Base-by-base conservation (phyloP, 352 stramenopile genomes). In the Phytopythium kandeliae region DNA sequence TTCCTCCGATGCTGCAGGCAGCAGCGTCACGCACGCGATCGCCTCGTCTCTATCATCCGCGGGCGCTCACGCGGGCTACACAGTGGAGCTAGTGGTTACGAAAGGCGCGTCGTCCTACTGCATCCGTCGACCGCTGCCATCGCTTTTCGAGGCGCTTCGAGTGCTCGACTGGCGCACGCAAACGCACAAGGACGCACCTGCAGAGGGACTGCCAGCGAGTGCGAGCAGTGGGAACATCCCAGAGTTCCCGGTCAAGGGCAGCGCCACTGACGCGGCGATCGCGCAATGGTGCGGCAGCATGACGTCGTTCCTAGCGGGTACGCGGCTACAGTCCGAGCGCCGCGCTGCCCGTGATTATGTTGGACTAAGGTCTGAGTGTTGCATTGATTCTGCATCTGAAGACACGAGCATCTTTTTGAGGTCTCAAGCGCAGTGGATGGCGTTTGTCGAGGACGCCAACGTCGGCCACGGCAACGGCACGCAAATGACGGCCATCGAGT, bases 401-500 rank as follows among this genome's bases (percentile, higher is more conserved):
- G 52, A 70, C 51, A 42, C 47, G 17, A 63, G 54, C 24, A 54
- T 40, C 6, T 58, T 74, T 46, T 44, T 84, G 21, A 53, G 65
- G 22, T 40, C 58, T 9, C 68, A 71, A 45, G 46, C 59, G 9
- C 62, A 83, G 21, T 89, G 78, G 78, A 52, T 87, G 24, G 60
- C 54, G 21, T 81, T 89, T 49, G 61, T 89, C 47, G 62, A 64
- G 34, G 73, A 89, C 25, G 59, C 62, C 0, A 66, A 61, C 24
- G 66, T 71, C 12, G 71, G 69, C 31, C 79, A 67, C 54, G 71
- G 63, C 9, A 69, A 63, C 37, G 60, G 70, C 13, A 70, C 79
- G 34, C 74, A 85, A 28, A 90, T 92, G 78, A 92, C 78, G 1
- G 78, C 81, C 2, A 82, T 92, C 50, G 78, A 88, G 51, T 92